phyloP scores from a whole-genome alignment of 306 rosid genomes.

The Medicago lupulina region DNA sequence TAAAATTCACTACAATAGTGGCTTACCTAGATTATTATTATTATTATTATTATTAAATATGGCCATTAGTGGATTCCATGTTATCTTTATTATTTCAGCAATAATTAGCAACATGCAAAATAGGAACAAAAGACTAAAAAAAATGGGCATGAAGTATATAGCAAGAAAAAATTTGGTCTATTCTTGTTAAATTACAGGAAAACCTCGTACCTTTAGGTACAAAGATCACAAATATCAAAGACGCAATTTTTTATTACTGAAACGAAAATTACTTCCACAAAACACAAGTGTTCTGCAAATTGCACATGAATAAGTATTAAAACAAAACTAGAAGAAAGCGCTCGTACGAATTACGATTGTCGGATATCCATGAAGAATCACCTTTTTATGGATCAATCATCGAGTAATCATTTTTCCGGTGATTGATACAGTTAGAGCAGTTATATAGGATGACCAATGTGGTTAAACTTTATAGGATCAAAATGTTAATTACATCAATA shows the following conservation, averaged over 20 bases:
- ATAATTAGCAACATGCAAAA: slow-evolving; percentile 25
- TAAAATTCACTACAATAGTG: slow-evolving; percentile 8
- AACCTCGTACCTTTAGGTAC: not conserved
- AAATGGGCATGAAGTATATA: not conserved
- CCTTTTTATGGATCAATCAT: slow-evolving; percentile 23
- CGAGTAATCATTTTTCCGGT: slow-evolving; percentile 14
- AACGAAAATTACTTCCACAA: not conserved
- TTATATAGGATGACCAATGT: slow-evolving; percentile 15
- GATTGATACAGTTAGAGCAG: slow-evolving; percentile 1
- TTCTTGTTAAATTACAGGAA: slow-evolving; percentile 13
- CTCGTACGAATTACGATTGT: not conserved
- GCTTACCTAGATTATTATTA: slow-evolving; percentile 24
- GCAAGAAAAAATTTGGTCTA: not conserved
- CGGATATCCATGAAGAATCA: slow-evolving; percentile 15
- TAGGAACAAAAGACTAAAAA: not conserved
- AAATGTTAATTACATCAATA: slow-evolving; percentile 22
- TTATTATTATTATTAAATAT: not conserved
- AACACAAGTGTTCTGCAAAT: slow-evolving; percentile 1
- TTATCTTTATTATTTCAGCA: slow-evolving; percentile 22
- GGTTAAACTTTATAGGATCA: not conserved
- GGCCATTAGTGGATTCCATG: not conserved
- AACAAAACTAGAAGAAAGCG: slow-evolving; percentile 2
- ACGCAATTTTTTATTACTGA: not conserved
- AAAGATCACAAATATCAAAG: slow-evolving; percentile 8
- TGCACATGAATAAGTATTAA: slow-evolving; percentile 12